A percentile compares a stretch with the other conserved stretches of the same genome.
These are phyloP conservation scores for Triticum urartu DNA, from an alignment of 176 grass and related monocot species.

Conservation along the genomic window DNA sequence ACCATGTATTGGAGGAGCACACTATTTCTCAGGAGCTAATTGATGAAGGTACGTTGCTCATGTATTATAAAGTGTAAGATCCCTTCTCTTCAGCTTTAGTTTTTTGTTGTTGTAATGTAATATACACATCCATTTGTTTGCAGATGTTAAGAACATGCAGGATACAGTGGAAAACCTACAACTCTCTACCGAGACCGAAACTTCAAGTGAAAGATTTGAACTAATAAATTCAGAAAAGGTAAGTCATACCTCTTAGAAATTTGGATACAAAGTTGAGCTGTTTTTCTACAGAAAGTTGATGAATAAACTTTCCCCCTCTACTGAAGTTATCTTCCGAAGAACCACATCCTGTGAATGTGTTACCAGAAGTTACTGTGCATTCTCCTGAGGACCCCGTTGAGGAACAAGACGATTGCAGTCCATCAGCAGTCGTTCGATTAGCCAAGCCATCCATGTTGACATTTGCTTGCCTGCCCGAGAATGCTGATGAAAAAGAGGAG, in stretches of 20 bases:
- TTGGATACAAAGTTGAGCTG: neutral
- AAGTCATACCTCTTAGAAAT: slow-evolving; percentile 17
- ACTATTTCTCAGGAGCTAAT: slow-evolving; percentile 26
- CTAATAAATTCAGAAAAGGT: slow-evolving; percentile 31
- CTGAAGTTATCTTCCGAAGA: slow-evolving; percentile 33
- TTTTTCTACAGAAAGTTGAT: neutral
- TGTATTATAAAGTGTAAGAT: neutral
- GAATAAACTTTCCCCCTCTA: neutral
- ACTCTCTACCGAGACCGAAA: neutral
- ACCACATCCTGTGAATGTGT: neutral
- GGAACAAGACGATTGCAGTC: slow-evolving; percentile 33
- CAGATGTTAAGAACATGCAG: slow-evolving; percentile 30
- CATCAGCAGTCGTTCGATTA: slow-evolving; percentile 38
- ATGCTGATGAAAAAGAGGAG: slow-evolving; percentile 46
- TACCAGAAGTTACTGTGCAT: slow-evolving; percentile 14
- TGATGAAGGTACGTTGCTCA: slow-evolving; percentile 40
- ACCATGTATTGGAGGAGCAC: slow-evolving; percentile 4
- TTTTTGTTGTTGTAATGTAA: slow-evolving; percentile 15
- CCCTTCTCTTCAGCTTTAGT: neutral
- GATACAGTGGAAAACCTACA: slow-evolving; percentile 6
- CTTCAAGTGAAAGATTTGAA: slow-evolving; percentile 14
- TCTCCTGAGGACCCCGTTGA: slow-evolving; percentile 16
- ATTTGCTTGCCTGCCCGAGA: slow-evolving; percentile 38
- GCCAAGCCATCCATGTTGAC: slow-evolving; percentile 42
- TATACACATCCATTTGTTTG: slow-evolving; percentile 10